Conservation (phyloP, 495 filamentous ascomycete genomes). For the Clavariopsis aquatica region DNA sequence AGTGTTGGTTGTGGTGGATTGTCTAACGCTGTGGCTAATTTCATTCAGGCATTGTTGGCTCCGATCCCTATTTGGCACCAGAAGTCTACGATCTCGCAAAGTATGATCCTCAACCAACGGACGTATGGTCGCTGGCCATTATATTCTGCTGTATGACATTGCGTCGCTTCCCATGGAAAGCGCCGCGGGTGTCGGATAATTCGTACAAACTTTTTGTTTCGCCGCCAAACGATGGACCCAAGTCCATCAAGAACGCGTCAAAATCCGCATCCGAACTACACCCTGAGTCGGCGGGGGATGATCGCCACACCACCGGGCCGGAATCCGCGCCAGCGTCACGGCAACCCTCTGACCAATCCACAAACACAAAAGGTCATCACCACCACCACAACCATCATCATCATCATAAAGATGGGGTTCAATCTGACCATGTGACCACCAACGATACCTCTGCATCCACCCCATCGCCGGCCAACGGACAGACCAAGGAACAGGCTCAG, state of each 20-base stretch:
- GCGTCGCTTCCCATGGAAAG: constrained; percentile 95
- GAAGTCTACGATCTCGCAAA: constrained; percentile 94
- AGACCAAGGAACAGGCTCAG: constrained; percentile 49
- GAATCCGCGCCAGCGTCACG: constrained; percentile 42
- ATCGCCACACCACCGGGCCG: constrained; percentile 26
- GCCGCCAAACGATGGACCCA: constrained; percentile 59
- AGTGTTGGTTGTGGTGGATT: constrained; percentile 41
- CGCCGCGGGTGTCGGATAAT: constrained; percentile 86
- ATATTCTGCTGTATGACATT: constrained; percentile 99
- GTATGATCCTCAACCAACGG: constrained; percentile 90
- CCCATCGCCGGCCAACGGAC: constrained; percentile 5
- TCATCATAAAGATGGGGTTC: constrained; percentile 35
- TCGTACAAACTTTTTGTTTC: constrained; percentile 92
- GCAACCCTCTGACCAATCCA: constrained; percentile 30
- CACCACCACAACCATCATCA: constrained; percentile 41
- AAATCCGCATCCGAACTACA: constrained; percentile 36
- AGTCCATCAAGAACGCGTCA: constrained; percentile 40
- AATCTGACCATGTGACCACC: constrained; percentile 34
- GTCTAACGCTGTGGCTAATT: constrained; percentile 18
- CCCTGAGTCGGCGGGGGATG: constrained; percentile 6
- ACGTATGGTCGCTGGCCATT: constrained; percentile 97
- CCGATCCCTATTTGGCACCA: constrained; percentile 94
- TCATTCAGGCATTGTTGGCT: constrained; percentile 86
- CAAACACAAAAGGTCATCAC: no score
- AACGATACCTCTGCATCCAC: constrained; percentile 8